Percentiles rank a stretch among this genome's conserved stretches.
These are phyloP conservation scores for Teunomyces panamensis DNA, from an alignment of 805 yeast species.

Conservation along the genomic window DNA sequence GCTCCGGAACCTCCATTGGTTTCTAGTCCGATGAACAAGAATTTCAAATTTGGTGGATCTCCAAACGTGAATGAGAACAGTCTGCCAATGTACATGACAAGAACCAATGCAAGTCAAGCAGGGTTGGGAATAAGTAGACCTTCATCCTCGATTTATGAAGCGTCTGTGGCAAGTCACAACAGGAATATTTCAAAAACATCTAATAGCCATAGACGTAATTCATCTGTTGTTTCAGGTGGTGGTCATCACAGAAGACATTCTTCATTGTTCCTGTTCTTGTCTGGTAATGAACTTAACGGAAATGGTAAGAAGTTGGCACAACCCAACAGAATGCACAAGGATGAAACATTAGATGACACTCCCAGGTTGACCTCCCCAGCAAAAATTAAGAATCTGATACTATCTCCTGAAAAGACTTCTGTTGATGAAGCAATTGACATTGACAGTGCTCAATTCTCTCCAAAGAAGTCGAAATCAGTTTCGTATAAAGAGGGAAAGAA, in stretches of 20 bases:
- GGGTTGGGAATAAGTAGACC: slow-evolving; percentile 36
- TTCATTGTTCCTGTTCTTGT: slow-evolving; percentile 53
- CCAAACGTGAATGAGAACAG: slow-evolving; percentile 9
- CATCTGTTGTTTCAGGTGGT: slow-evolving; percentile 24
- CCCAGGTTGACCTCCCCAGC: slow-evolving; percentile 23
- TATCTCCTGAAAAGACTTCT: slow-evolving; percentile 7
- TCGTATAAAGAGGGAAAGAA: slow-evolving; percentile 31
- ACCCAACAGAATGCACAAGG: slow-evolving; percentile 9
- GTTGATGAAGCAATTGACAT: slow-evolving; percentile 23
- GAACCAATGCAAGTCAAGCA: slow-evolving; percentile 20
- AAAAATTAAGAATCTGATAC: slow-evolving; percentile 15
- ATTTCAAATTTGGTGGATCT: slow-evolving; percentile 33
- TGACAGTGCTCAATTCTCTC: slow-evolving; percentile 33
- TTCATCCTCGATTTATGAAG: slow-evolving; percentile 52
- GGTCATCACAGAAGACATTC: slow-evolving; percentile 61
- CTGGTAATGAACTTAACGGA: slow-evolving; percentile 25
- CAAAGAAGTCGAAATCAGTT: slow-evolving; percentile 29
- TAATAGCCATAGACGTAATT: slow-evolving; percentile 26
- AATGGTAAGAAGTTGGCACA: slow-evolving; percentile 5
- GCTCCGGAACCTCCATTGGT: slow-evolving; percentile 68
- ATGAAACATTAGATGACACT: slow-evolving; percentile 1
- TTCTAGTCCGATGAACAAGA: slow-evolving; percentile 23
- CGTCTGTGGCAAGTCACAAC: slow-evolving; percentile 34
- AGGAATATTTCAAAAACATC: slow-evolving; percentile 44
- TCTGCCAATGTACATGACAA: slow-evolving; percentile 17